Conservation (phyloP, 805 yeast species). For the Sugiyamaella marilandica region DNA sequence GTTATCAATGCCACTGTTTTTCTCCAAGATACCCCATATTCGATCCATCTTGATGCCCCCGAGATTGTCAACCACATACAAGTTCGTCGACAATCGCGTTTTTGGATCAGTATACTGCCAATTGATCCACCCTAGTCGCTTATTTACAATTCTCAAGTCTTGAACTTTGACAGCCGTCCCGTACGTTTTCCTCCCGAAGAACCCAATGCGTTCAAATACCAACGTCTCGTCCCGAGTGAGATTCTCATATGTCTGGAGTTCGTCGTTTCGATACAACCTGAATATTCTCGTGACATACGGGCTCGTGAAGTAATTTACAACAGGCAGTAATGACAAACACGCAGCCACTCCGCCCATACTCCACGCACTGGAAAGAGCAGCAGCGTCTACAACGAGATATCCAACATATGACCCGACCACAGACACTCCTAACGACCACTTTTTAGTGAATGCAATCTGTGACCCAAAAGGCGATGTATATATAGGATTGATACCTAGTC, state of each 20-base stretch:
- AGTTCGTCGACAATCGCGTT: constrained; percentile 35
- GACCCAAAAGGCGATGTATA: constrained; percentile 60
- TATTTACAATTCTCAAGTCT: constrained; percentile 41
- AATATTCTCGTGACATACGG: constrained; percentile 70
- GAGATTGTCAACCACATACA: constrained; percentile 63
- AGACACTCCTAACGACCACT: constrained; percentile 59
- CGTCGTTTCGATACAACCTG: constrained; percentile 58
- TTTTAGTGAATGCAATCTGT: constrained; percentile 57
- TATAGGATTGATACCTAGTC: constrained; percentile 57
- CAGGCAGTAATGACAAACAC: constrained; percentile 43
- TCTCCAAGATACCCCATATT: constrained; percentile 77
- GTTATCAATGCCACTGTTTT: constrained; percentile 58
- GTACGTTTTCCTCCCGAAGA: constrained; percentile 62
- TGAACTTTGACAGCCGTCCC: constrained; percentile 55
- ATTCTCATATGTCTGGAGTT: constrained; percentile 60
- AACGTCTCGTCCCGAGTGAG: constrained; percentile 58
- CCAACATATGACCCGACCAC: constrained; percentile 58
- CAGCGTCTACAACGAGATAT: constrained; percentile 52
- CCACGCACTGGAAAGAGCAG: constrained; percentile 47
- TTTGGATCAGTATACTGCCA: constrained; percentile 36
- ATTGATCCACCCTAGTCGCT: constrained; percentile 46
- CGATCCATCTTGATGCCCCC: constrained; percentile 85
- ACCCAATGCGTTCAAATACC: constrained; percentile 60
- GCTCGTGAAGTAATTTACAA: constrained; percentile 49
- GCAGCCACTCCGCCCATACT: constrained; percentile 41